A percentile compares a stretch with the other conserved stretches of the same genome.
Evolutionary conservation across 2,329 filamentous ascomycete genomes (phyloP).

Genomic region (Xylaria multiplex): DNA sequence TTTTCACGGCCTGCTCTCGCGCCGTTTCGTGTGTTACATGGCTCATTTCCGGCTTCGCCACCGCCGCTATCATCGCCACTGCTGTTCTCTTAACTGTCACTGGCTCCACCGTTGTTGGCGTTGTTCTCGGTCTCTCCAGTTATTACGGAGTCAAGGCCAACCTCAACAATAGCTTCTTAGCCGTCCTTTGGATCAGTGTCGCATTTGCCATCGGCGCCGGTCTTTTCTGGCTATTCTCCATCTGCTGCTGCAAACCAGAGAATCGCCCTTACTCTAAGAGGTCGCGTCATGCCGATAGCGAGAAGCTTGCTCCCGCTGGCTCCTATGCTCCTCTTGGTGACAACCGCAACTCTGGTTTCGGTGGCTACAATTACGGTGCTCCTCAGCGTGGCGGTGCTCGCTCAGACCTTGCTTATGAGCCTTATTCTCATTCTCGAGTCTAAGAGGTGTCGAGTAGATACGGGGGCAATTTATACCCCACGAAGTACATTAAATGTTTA

Average conservation of each 20-base stretch:
- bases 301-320: slow-evolving; percentile 61
- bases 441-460: slow-evolving; percentile 48
- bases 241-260: slow-evolving; percentile 87
- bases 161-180: slow-evolving; percentile 76
- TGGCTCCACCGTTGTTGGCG: slow-evolving; percentile 74
- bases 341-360: slow-evolving; percentile 49
- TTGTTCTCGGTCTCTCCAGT: slow-evolving; percentile 73
- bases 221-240: slow-evolving; percentile 90
- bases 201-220: slow-evolving; percentile 78
- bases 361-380: slow-evolving; percentile 52
- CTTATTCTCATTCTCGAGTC: slow-evolving; percentile 65
- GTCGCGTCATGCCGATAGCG: slow-evolving; percentile 51
- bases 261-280: slow-evolving; percentile 49
- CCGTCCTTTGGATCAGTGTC: slow-evolving; percentile 80
- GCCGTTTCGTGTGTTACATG: slow-evolving; percentile 85
- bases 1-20: slow-evolving; percentile 85
- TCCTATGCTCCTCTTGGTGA: slow-evolving; percentile 59
- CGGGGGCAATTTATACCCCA: slow-evolving; percentile 15
- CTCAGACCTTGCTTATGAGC: slow-evolving; percentile 69
- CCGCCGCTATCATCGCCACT: slow-evolving; percentile 65
- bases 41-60: slow-evolving; percentile 74
- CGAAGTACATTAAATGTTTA: slow-evolving; percentile 23
- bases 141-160: slow-evolving; percentile 75
- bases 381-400: slow-evolving; percentile 56
- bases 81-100: slow-evolving; percentile 80